Percentiles rank a stretch among this genome's conserved stretches.
Evolutionary conservation across 345 rosid species (phyloP).

Genomic region (Eucalyptus albens): DNA sequence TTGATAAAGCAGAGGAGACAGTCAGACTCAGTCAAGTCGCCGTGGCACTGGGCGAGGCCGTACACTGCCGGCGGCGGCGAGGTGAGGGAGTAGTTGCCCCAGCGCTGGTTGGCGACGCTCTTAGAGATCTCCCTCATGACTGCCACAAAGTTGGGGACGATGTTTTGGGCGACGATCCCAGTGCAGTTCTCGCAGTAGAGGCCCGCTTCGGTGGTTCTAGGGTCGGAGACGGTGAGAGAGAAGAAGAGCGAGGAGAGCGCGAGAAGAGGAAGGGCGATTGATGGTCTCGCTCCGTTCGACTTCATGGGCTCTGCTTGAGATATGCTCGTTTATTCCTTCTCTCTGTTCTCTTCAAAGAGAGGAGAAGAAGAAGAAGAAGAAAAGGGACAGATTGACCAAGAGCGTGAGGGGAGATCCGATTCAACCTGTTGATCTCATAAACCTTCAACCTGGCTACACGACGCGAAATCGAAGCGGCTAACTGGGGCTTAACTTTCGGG

Average conservation of each 20-base stretch:
- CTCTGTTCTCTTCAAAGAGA: neutral
- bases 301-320: neutral
- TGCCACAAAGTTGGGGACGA: neutral
- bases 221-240: neutral
- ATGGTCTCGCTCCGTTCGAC: too few species aligned
- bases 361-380: neutral
- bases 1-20: conserved; percentile 30
- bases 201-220: neutral
- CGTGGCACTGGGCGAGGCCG: conserved; percentile 27
- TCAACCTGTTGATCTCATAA: too few species aligned
- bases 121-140: conserved; percentile 2
- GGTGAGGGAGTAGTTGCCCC: conserved; percentile 3
- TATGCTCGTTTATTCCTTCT: neutral
- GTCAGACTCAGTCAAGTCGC: conserved; percentile 20
- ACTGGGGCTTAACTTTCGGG: too few species aligned
- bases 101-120: neutral
- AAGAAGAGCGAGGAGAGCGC: too few species aligned
- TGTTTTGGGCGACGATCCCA: too few species aligned
- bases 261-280: too few species aligned
- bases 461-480: too few species aligned
- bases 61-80: conserved; percentile 6
- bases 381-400: neutral
- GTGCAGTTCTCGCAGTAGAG: neutral
- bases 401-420: neutral
- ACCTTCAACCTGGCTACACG: too few species aligned